Base-by-base conservation (phyloP, 495 filamentous ascomycete genomes). In the Neurospora sp. region DNA sequence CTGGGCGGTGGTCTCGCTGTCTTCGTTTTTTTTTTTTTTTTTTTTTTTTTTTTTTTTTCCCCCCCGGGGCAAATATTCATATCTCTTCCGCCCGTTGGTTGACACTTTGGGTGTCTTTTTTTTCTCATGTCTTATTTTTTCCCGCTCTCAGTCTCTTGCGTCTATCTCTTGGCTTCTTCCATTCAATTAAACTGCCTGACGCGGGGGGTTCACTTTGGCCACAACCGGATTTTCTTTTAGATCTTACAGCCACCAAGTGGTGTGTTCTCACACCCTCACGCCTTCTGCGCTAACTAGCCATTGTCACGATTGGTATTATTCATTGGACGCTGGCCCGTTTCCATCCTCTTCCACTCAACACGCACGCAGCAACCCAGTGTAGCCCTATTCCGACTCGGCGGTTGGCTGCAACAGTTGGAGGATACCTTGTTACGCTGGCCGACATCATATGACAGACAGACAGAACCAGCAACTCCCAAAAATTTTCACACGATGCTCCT, bases 401-500 rank as follows among this genome's bases (percentile, higher is more conserved):
- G 54, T 62, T 62, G 54, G 20, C 54, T 62, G 54, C 54, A 37
- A 66, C 54, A 66, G 23, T 66, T 66, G 54, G 54, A 66, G 54
- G 54, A 35, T 37, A 66, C 27, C 54, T 66, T 62, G 54, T 35
- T 66, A 16, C 54, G 27, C 48, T 59, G 54, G 27, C 14, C 54
- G 14, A 66, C 54, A 66, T 62, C 23, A 62, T 66, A 66, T 62
- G 54, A 62, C 54, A 71, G 23, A 6, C 70, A 44, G n/a, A 20
- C 23, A 35, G 27, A 72, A 37, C 9, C 40, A 14, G 27, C 54
- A 62, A 31, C 27, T 66, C 54, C 54, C 54, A 66, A 5, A 18
- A 66, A 37, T 4, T 18, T 35, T n/a, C 16, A 39, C 71, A 75
- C 37, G 39, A 80, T 79, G 78, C 39, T 77, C 69, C 76, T 81